These are phyloP conservation scores for Cornus suecica DNA, from an alignment of 148 eudicot genomes.

Conservation along the genomic window DNA sequence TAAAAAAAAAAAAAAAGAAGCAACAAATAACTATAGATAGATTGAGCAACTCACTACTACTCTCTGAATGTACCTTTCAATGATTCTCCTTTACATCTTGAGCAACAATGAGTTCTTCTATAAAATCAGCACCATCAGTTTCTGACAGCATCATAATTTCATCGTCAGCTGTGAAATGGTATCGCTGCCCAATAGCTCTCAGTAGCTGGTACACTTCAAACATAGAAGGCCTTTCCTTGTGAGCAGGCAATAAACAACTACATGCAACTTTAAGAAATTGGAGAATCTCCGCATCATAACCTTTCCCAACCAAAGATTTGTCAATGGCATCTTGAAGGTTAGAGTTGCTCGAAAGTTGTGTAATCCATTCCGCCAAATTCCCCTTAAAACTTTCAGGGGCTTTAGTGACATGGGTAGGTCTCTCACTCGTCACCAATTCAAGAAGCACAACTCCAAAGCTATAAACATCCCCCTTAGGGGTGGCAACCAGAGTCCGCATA, in stretches of 20 bases:
- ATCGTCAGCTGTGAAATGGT: conserved; percentile 47
- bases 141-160: conserved; percentile 40
- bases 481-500: conserved; percentile 51
- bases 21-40: conserved; percentile 7
- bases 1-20: no score
- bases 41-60: no score
- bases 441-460: conserved; percentile 65
- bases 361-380: conserved; percentile 57
- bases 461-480: conserved; percentile 65
- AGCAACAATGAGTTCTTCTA: conserved; percentile 58
- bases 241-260: conserved; percentile 42
- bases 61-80: not conserved
- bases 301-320: conserved; percentile 42
- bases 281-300: conserved; percentile 44
- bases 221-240: conserved; percentile 73
- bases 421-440: conserved; percentile 56
- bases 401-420: conserved; percentile 38
- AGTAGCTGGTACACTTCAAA: conserved; percentile 66
- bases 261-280: conserved; percentile 62
- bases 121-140: conserved; percentile 24
- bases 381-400: conserved; percentile 63
- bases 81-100: conserved; percentile 21
- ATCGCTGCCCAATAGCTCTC: conserved; percentile 60
- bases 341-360: conserved; percentile 34
- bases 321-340: conserved; percentile 50